phyloP scores from a whole-genome alignment of 345 rosid genomes.

The Crucihimalaya himalaica region DNA sequence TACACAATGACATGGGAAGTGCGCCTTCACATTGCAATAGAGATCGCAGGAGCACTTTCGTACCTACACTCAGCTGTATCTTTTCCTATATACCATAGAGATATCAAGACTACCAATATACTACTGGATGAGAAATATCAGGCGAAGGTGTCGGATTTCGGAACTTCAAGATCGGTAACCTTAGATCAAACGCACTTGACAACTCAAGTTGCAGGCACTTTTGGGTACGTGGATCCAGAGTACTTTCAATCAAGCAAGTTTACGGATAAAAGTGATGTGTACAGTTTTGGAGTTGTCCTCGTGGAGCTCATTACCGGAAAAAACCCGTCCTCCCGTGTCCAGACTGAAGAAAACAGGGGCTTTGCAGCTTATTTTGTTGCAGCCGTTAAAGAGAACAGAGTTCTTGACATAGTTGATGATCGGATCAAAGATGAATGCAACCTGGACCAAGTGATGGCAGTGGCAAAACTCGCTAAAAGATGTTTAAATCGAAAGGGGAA shows the following conservation, averaged over 20 bases:
- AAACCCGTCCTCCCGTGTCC: slow-evolving; percentile 16
- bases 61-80: slow-evolving; percentile 40
- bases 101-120: slow-evolving; percentile 39
- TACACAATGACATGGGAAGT: slow-evolving; percentile 30
- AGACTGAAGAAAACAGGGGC: slow-evolving; percentile 20
- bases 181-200: slow-evolving; percentile 38
- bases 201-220: slow-evolving; percentile 46
- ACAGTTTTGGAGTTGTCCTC: slow-evolving; percentile 85
- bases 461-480: slow-evolving; percentile 43
- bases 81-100: slow-evolving; percentile 36
- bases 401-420: slow-evolving; percentile 27
- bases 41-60: slow-evolving; percentile 22
- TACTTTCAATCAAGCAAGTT: slow-evolving; percentile 43
- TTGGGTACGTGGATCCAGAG: slow-evolving; percentile 54
- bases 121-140: slow-evolving; percentile 30
- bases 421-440: slow-evolving; percentile 33
- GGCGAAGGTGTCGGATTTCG: slow-evolving; percentile 41
- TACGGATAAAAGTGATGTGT: slow-evolving; percentile 58
- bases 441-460: slow-evolving; percentile 37
- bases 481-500: slow-evolving; percentile 45
- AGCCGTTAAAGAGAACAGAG: slow-evolving; percentile 25
- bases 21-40: slow-evolving; percentile 16
- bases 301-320: slow-evolving; percentile 60
- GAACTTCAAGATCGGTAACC: slow-evolving; percentile 40
- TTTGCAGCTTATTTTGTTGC: slow-evolving; percentile 33